Evolutionary conservation across 495 filamentous ascomycete genomes (phyloP).

Genomic region (Podospora comata): DNA sequence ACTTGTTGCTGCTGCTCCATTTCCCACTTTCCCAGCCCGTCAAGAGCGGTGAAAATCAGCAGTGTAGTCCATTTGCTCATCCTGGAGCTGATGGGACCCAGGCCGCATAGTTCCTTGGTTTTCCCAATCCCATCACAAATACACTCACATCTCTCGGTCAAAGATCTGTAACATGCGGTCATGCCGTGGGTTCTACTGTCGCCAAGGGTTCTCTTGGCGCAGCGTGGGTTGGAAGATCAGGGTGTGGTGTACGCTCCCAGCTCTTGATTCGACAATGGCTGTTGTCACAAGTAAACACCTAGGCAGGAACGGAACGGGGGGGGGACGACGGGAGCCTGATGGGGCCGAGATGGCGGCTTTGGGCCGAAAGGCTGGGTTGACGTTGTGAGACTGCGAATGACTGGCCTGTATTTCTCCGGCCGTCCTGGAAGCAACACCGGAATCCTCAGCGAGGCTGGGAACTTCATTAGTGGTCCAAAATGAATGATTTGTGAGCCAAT

Average conservation of each 20-base stretch:
- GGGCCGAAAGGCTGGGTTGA: conserved; percentile 26
- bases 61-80: conserved; percentile 6
- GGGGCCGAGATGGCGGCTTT: conserved; percentile 24
- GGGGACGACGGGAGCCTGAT: conserved; percentile 31
- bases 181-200: conserved; percentile 15
- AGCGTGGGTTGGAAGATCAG: conserved; percentile 15
- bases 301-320: conserved; percentile 34
- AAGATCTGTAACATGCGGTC: conserved; percentile 4
- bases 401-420: conserved; percentile 19
- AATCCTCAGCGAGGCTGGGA: conserved; percentile 23
- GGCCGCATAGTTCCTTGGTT: not conserved
- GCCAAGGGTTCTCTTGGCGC: conserved; percentile 22
- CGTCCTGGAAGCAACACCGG: conserved; percentile 3
- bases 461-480: conserved; percentile 21
- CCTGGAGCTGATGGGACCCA: not conserved
- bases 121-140: not conserved
- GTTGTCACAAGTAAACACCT: conserved; percentile 34
- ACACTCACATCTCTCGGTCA: not conserved
- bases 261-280: conserved; percentile 43
- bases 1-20: conserved; percentile 9
- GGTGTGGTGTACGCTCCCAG: conserved; percentile 31
- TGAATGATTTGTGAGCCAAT: conserved; percentile 29
- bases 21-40: conserved; percentile 14
- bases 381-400: conserved; percentile 18
- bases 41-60: conserved; percentile 28